Evolutionary conservation across 2,329 filamentous ascomycete species (phyloP).

Genomic region (Elsinoe fawcettii): DNA sequence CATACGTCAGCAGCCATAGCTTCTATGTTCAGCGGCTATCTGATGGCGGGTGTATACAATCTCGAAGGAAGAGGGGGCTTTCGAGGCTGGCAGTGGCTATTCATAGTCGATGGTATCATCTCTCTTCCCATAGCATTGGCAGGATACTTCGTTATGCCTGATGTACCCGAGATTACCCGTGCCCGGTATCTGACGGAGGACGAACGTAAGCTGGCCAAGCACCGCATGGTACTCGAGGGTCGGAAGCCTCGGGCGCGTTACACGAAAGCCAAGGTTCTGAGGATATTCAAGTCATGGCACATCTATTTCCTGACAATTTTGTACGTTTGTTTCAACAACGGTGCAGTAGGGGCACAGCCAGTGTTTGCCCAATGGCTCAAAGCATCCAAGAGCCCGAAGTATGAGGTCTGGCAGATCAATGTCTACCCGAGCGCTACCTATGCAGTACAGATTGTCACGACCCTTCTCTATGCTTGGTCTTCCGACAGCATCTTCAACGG

Average conservation of each 20-base stretch:
- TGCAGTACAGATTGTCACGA: conserved; percentile 51
- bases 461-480: conserved; percentile 57
- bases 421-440: conserved; percentile 45
- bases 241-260: conserved; percentile 39
- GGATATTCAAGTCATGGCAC: conserved; percentile 57
- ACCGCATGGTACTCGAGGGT: conserved; percentile 45
- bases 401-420: conserved; percentile 49
- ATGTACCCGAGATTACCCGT: conserved; percentile 44
- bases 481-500: conserved; percentile 55
- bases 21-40: conserved; percentile 45
- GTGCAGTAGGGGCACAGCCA: conserved; percentile 43
- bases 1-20: conserved; percentile 41
- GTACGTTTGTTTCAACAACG: conserved; percentile 60
- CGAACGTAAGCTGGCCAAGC: conserved; percentile 40
- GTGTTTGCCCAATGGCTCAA: conserved; percentile 47
- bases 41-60: conserved; percentile 48
- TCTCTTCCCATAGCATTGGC: conserved; percentile 45
- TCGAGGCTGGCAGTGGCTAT: conserved; percentile 46
- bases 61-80: conserved; percentile 43
- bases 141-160: conserved; percentile 44
- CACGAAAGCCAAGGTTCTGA: conserved; percentile 43
- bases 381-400: conserved; percentile 36
- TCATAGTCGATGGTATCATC: conserved; percentile 49
- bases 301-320: conserved; percentile 52
- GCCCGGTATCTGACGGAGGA: conserved; percentile 42